These are phyloP conservation scores for Pythium folliculosum DNA, from an alignment of 352 stramenopile species.

Conservation along the genomic window DNA sequence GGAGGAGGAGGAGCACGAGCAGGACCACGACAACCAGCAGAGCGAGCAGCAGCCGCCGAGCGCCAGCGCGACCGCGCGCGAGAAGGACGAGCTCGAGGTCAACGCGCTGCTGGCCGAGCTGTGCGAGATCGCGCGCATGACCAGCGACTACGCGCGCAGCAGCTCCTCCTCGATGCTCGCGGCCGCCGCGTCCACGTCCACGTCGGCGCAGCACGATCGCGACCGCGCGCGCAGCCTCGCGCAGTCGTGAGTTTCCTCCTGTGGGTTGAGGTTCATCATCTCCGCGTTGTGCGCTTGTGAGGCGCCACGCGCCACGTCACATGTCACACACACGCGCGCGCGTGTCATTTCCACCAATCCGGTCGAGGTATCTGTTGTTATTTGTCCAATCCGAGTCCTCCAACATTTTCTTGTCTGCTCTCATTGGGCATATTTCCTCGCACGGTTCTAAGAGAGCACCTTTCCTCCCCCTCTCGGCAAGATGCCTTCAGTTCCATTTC, in stretches of 20 bases:
- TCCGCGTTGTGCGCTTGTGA: conserved; percentile 1
- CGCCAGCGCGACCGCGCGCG: background rate
- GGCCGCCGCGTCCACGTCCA: conserved; percentile 11
- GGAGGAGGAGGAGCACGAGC: background rate
- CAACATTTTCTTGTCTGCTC: background rate
- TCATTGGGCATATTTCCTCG: conserved; percentile 20
- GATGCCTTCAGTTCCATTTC: conserved; percentile 1
- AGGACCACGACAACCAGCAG: background rate
- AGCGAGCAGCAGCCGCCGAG: background rate
- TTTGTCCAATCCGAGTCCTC: conserved; percentile 22
- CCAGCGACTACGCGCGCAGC: conserved; percentile 18
- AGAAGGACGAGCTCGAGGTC: conserved; percentile 16
- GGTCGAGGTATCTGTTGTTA: background rate
- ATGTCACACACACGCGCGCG: conserved; percentile 18
- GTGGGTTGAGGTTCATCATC: background rate
- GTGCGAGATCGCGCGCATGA: conserved; percentile 32
- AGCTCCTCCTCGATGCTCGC: conserved; percentile 16
- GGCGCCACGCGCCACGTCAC: conserved; percentile 23
- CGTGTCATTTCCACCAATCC: conserved; percentile 19
- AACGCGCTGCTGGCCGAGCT: conserved; percentile 29
- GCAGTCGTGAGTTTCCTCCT: background rate
- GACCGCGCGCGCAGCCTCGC: background rate
- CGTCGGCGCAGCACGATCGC: conserved; percentile 1
- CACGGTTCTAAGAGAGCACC: conserved; percentile 12
- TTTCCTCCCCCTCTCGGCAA: conserved; percentile 1